Evolutionary conservation across 306 rosid species (phyloP).

Genomic region (Prunus mira): DNA sequence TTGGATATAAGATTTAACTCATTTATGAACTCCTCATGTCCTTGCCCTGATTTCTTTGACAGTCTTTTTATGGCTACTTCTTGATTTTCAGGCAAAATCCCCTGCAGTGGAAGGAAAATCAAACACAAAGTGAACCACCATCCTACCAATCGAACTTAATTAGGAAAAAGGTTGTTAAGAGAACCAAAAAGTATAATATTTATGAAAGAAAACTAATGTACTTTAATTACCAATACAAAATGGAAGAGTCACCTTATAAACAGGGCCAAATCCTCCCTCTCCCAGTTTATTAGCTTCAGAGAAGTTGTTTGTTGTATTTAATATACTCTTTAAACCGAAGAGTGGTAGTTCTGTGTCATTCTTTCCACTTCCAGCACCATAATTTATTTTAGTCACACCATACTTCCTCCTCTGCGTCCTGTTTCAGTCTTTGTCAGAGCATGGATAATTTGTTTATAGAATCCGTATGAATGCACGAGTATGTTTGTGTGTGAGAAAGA

Average conservation of each 20-base stretch:
- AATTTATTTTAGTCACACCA: constrained; percentile 6
- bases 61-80: no score
- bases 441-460: neutral
- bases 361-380: constrained; percentile 15
- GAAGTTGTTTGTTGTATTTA: constrained; percentile 40
- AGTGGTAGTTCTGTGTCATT: constrained; percentile 36
- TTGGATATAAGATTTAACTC: no score
- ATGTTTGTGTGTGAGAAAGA: neutral
- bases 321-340: constrained; percentile 29
- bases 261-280: constrained; percentile 64
- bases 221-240: no score
- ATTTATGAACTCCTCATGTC: no score
- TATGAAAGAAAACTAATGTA: no score
- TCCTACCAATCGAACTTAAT: neutral
- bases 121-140: neutral
- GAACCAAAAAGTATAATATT: neutral
- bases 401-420: neutral
- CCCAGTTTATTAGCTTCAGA: constrained; percentile 46
- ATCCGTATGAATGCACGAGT: neutral
- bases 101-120: constrained; percentile 13
- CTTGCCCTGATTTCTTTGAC: no score
- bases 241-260: constrained; percentile 39
- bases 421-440: neutral
- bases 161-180: neutral
- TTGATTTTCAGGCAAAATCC: constrained; percentile 25